A percentile compares a stretch with the other conserved stretches of the same genome.
Conservation (phyloP, 441 rosid genomes). For the Breynia disticha region DNA sequence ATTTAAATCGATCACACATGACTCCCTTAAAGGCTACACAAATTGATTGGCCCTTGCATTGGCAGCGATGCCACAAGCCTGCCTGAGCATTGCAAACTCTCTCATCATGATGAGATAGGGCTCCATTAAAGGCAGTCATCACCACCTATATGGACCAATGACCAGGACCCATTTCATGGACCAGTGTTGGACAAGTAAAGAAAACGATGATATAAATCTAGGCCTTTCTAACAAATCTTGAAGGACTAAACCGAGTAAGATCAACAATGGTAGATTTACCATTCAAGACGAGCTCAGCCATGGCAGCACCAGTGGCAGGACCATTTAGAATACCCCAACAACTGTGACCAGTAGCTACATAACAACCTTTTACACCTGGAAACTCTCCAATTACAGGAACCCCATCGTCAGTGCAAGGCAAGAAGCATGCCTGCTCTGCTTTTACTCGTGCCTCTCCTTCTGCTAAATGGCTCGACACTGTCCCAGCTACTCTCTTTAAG, state of each 20-base stretch:
- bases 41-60: not conserved
- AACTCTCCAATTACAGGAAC: slow-evolving; percentile 64
- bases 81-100: not conserved
- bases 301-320: slow-evolving; percentile 73
- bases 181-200: not conserved
- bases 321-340: slow-evolving; percentile 86
- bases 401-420: slow-evolving; percentile 64
- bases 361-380: slow-evolving; percentile 56
- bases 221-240: slow-evolving; percentile 35
- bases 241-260: slow-evolving; percentile 56
- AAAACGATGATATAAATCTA: slow-evolving; percentile 4
- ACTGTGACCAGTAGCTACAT: slow-evolving; percentile 63
- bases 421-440: slow-evolving; percentile 77
- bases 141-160: not conserved
- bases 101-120: not conserved
- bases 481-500: slow-evolving; percentile 55
- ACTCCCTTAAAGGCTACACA: not conserved
- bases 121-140: not conserved
- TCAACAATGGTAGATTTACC: slow-evolving; percentile 52
- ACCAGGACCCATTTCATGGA: not conserved
- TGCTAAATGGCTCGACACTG: slow-evolving; percentile 52
- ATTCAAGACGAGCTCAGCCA: slow-evolving; percentile 62
- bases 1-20: too few relatives aligned
- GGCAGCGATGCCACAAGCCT: not conserved
- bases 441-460: slow-evolving; percentile 46